Evolutionary conservation across 2,329 filamentous ascomycete genomes (phyloP).

Genomic region (Zymoseptoria crescenta): DNA sequence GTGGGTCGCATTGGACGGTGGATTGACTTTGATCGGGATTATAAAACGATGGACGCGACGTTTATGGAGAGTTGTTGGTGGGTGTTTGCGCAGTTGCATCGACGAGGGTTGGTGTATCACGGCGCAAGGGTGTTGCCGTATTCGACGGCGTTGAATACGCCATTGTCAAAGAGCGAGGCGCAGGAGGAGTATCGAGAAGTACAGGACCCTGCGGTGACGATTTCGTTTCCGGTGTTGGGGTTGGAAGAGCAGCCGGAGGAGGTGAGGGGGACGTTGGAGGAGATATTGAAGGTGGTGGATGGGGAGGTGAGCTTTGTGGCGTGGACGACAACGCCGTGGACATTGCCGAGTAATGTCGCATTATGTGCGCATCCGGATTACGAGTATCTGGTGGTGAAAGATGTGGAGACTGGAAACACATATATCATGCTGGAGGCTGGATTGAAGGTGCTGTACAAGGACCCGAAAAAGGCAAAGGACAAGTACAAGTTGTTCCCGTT

Average conservation of each 20-base stretch:
- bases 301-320: slow-evolving; percentile 64
- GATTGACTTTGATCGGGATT: slow-evolving; percentile 98
- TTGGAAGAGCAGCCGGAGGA: slow-evolving; percentile 25
- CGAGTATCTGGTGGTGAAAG: slow-evolving; percentile 79
- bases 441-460: slow-evolving; percentile 79
- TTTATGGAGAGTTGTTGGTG: slow-evolving; percentile 98
- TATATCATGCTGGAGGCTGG: slow-evolving; percentile 80
- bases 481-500: slow-evolving; percentile 70
- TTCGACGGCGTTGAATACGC: slow-evolving; percentile 81
- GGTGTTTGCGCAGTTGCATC: slow-evolving; percentile 89
- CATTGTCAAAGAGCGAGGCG: slow-evolving; percentile 87
- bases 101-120: slow-evolving; percentile 83
- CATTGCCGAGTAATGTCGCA: slow-evolving; percentile 70
- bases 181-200: slow-evolving; percentile 93
- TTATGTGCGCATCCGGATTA: slow-evolving; percentile 74
- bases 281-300: slow-evolving; percentile 23
- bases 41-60: slow-evolving; percentile 92
- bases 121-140: slow-evolving; percentile 93
- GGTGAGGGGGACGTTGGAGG: slow-evolving; percentile 22
- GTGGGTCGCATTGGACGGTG: slow-evolving; percentile 85
- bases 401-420: slow-evolving; percentile 72
- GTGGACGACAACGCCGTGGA: slow-evolving; percentile 89
- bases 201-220: slow-evolving; percentile 81
- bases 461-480: slow-evolving; percentile 90
- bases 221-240: slow-evolving; percentile 69